Percentiles rank a stretch among this genome's conserved stretches.
Conservation (phyloP, 345 rosid species). For the Salix koriyanagi region DNA sequence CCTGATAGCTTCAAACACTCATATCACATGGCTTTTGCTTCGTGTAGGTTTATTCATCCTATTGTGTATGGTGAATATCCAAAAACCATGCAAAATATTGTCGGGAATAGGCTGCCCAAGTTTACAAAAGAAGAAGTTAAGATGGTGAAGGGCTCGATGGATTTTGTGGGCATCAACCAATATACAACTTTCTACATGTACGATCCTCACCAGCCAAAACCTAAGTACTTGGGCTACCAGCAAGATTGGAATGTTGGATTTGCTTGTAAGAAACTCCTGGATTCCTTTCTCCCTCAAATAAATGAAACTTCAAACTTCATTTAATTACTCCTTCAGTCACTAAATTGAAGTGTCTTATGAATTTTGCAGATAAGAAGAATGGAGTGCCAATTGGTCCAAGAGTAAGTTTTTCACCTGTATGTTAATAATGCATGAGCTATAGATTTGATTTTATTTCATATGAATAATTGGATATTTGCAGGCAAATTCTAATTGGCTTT, state of each 20-base stretch:
- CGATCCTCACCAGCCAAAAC: constrained; percentile 45
- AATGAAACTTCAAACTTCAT: not conserved
- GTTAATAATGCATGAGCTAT: not conserved
- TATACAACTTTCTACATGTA: constrained; percentile 75
- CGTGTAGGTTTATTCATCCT: constrained; percentile 81
- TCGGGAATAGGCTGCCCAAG: constrained; percentile 71
- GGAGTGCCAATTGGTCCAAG: constrained; percentile 77
- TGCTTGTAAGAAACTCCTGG: constrained; percentile 49
- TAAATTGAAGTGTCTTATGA: constrained; percentile 8
- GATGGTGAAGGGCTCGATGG: constrained; percentile 89
- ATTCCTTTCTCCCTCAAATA: not conserved
- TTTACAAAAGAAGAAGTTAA: constrained; percentile 68
- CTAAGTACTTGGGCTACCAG: constrained; percentile 64
- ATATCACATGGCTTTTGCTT: not conserved
- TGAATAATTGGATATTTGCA: constrained; percentile 24
- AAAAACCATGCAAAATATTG: constrained; percentile 72
- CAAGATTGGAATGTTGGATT: constrained; percentile 86
- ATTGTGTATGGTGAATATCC: constrained; percentile 90
- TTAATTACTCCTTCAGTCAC: not conserved
- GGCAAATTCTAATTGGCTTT: constrained; percentile 86
- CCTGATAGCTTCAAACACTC: not conserved
- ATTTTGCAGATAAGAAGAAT: constrained; percentile 49
- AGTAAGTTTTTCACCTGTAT: constrained; percentile 30
- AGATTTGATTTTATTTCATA: not conserved
- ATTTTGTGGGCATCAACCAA: constrained; percentile 87